Conservation (phyloP, 2,329 filamentous ascomycete genomes). For the Leptographium procerum region DNA sequence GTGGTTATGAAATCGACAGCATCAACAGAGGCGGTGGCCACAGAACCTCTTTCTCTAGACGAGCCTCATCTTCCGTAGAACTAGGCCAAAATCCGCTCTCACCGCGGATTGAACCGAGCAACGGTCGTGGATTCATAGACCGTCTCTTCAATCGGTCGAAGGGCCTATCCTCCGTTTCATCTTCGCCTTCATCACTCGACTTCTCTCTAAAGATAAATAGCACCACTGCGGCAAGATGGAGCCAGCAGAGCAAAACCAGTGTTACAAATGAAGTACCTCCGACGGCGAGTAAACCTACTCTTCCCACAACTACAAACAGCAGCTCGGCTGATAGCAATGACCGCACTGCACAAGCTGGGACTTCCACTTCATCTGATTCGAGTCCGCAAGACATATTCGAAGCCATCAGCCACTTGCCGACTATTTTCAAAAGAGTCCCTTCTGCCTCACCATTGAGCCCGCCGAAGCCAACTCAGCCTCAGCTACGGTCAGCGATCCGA, state of each 20-base stretch:
- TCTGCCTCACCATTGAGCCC: background rate
- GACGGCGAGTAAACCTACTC: background rate
- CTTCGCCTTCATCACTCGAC: background rate
- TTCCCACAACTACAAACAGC: background rate
- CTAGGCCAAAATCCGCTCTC: background rate
- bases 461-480: background rate
- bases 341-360: background rate
- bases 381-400: background rate
- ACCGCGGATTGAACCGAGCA: background rate
- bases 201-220: background rate
- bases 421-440: background rate
- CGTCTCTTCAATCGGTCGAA: background rate
- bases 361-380: background rate
- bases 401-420: background rate
- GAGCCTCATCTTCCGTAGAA: background rate
- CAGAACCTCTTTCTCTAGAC: background rate
- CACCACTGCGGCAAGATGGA: background rate
- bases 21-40: background rate
- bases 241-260: background rate
- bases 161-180: background rate
- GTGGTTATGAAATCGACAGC: background rate
- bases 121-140: background rate
- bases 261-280: too few relatives aligned
- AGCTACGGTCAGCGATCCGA: background rate
- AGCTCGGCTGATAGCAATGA: background rate